phyloP scores from a whole-genome alignment of 352 stramenopile species.

The Globisporangium splendens region DNA sequence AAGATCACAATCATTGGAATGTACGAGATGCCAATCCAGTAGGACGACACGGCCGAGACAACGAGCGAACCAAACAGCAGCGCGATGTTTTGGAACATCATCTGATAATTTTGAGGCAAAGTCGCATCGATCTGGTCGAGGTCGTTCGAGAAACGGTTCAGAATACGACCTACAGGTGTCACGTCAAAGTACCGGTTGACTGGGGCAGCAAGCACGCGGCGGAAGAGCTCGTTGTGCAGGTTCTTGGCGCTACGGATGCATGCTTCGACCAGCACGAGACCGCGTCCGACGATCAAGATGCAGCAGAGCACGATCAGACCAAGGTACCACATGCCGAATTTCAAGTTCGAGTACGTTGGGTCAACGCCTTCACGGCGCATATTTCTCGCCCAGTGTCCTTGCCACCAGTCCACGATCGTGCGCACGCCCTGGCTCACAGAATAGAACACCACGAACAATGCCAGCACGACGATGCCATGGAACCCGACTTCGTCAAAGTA shows the following conservation, averaged over 20 bases:
- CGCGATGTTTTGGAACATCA: slow-evolving; percentile 22
- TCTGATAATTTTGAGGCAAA: slow-evolving; percentile 35
- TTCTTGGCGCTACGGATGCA: slow-evolving; percentile 26
- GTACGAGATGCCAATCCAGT: slow-evolving; percentile 22
- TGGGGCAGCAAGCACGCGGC: slow-evolving; percentile 32
- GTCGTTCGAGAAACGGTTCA: slow-evolving; percentile 52
- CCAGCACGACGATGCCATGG: too few species aligned
- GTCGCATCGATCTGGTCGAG: slow-evolving; percentile 42
- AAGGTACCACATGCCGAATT: slow-evolving; percentile 34
- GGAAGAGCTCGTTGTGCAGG: slow-evolving; percentile 32
- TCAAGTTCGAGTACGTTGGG: slow-evolving; percentile 30
- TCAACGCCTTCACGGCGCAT: slow-evolving; percentile 19
- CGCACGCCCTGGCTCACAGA: slow-evolving; percentile 13
- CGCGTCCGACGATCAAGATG: slow-evolving; percentile 17
- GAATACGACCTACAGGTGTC: slow-evolving; percentile 43
- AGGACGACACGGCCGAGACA: slow-evolving; percentile 16
- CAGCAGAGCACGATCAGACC: slow-evolving; percentile 26
- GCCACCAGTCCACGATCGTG: slow-evolving; percentile 31
- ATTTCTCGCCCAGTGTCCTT: slow-evolving; percentile 27
- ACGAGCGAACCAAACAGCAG: slow-evolving; percentile 20
- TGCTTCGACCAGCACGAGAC: slow-evolving; percentile 24
- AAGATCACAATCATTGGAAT: slow-evolving; percentile 58
- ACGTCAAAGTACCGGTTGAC: slow-evolving; percentile 51
- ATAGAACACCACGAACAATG: too few species aligned
- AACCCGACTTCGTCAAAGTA: too few species aligned